Base-by-base conservation (phyloP, 2,329 filamentous ascomycete species). In the Capronia americana region DNA sequence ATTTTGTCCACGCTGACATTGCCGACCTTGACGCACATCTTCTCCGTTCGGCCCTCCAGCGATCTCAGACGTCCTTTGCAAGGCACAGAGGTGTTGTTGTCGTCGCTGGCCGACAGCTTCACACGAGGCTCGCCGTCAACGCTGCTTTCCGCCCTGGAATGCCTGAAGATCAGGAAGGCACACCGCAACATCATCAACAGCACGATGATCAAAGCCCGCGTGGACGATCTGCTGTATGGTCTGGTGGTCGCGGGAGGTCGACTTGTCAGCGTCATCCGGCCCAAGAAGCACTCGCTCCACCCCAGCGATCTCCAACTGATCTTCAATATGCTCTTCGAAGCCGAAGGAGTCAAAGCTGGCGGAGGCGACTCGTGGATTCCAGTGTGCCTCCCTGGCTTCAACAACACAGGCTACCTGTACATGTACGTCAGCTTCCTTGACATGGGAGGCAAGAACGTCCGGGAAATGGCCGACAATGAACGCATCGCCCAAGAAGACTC, bases 261-360 rank as follows among this genome's bases (percentile, higher is more conserved):
- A 74, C 88, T 99, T 5, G 95, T 99, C 70, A 97, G 93, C 75
- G 96, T 99, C 44, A 91, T 98, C 17, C 86, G 95, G 44, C 96
- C 96, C 5, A 93, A 96, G 72, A 92, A 95, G 65, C 95, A 99
- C 78, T 97, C 93, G 0, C 84, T 99, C 2, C 96, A 99, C 73
- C 95, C 96, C 0, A 94, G 93, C 69, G 95, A 99, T 76, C 84
- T 99, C 26, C 94, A 97, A 75, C 86, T 99, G 54, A 93, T 99
- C 67, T 99, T 99, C 84, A 98, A 98, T 76, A 99, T 99, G 96
- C 87, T 99, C 1, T 99, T 99, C 74, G 93, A 96, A 80, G 95
- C 94, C 1, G 92, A 92, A 57, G 91, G 92, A 51, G 90, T 99
- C 76, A 94, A 95, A 76, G 90, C 92, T 23, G 93, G 92, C 5